Base-by-base conservation (phyloP, 108 stramenopile genomes). In the Fragilaria radians region DNA sequence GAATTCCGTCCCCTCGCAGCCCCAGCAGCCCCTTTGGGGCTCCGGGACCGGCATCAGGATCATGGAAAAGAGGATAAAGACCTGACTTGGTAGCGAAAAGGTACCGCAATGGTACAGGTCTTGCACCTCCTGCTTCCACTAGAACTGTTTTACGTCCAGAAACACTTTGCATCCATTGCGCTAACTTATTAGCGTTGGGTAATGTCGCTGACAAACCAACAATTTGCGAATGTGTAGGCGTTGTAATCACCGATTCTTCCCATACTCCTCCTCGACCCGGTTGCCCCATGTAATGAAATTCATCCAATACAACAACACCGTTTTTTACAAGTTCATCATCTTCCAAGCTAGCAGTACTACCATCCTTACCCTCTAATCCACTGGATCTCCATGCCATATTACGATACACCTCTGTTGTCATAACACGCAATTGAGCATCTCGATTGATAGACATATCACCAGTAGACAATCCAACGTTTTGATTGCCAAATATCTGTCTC, bases 251-350 rank as follows among this genome's bases (percentile, higher is more conserved):
- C 47, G 77, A 78, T 62, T 97, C 96, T 59, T 97, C 96, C 96
- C 96, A 97, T 29, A 95, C 90, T 22, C 91, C 88, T 5, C 96
- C 96, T 27, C 96, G 64, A 42, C 93, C 88, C 46, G 78, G 82
- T 52, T 89, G 83, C 57, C 94, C 94, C 90, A 97, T 95, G 79
- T 95, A 97, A 76, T 97, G 96, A 62, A 97, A 95, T 67, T 97
- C 96, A 59, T 97, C 96, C 63, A 97, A 76, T 23, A 95, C 92
- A 11, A 94, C 93, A 22, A 90, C 86, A 14, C 83, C 80, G 53
- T 88, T 85, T 26, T 81, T 75, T 17, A 62, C 47, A 14, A 95
- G 66, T 31, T 91, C 86, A 36, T 71, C 73, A 50, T 33, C 18
- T 45, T 52, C 55, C n/a, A 51, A 29, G n/a, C 48, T 55, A 0